Conservation (phyloP, 345 rosid genomes). For the Camelina hispida region DNA sequence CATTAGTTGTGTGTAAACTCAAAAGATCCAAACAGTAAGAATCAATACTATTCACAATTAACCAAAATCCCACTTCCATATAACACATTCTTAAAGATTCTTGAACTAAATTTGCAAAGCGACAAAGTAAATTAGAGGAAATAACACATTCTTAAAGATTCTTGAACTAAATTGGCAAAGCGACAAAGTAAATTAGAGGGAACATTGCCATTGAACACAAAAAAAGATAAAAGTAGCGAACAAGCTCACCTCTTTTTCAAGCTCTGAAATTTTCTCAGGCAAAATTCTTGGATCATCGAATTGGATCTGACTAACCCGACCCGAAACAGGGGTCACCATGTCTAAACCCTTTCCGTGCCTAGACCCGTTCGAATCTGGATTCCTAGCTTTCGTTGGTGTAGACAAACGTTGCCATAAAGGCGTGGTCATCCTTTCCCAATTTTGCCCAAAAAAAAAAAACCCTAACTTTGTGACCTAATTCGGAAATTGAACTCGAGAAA, state of each 20-base stretch:
- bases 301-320: conserved; percentile 44
- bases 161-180: neutral
- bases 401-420: conserved; percentile 87
- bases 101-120: neutral
- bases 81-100: neutral
- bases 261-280: conserved; percentile 60
- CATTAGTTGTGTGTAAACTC: neutral
- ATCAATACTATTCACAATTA: neutral
- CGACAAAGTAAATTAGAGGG: conserved; percentile 2
- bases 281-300: conserved; percentile 48
- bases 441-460: conserved; percentile 31
- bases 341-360: conserved; percentile 44
- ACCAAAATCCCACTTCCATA: neutral
- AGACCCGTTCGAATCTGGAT: conserved; percentile 41
- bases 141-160: neutral
- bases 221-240: neutral
- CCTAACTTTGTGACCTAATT: conserved; percentile 36
- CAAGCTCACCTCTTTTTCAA: conserved; percentile 77
- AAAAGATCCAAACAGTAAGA: neutral
- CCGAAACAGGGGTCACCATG: conserved; percentile 54
- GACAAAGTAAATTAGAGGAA: conserved; percentile 7
- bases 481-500: conserved; percentile 25
- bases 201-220: neutral
- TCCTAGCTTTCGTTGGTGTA: conserved; percentile 52
- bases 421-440: conserved; percentile 62